phyloP scores from a whole-genome alignment of 495 filamentous ascomycete genomes.

The Lasiosphaeria miniovina region DNA sequence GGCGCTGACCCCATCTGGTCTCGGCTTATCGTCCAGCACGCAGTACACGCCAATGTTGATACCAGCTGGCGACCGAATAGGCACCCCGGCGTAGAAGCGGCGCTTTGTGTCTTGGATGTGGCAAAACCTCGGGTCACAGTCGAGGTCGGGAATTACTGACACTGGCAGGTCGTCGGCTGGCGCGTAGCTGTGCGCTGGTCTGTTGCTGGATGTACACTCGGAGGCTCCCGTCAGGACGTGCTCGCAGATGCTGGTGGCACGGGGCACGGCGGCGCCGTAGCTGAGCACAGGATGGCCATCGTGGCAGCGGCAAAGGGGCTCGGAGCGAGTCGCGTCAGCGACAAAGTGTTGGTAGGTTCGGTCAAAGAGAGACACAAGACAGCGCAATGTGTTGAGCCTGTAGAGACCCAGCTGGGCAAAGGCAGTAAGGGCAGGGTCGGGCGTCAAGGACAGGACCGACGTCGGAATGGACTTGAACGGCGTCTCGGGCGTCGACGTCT shows the following conservation, averaged over 20 bases:
- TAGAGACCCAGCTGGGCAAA: constrained; percentile 61
- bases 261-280: constrained; percentile 43
- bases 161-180: constrained; percentile 35
- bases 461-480: constrained; percentile 15
- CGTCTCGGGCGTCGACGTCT: not conserved
- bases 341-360: constrained; percentile 57
- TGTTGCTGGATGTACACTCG: constrained; percentile 18
- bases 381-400: constrained; percentile 51
- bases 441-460: constrained; percentile 29
- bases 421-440: constrained; percentile 60
- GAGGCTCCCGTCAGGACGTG: constrained; percentile 33
- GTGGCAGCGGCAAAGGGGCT: constrained; percentile 43
- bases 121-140: constrained; percentile 46
- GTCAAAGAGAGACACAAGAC: constrained; percentile 60
- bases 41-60: constrained; percentile 72
- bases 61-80: constrained; percentile 62
- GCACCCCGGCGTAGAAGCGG: constrained; percentile 65
- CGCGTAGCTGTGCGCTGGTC: constrained; percentile 14
- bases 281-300: constrained; percentile 28
- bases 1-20: constrained; percentile 36
- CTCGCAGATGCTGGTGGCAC: constrained; percentile 47
- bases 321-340: constrained; percentile 57
- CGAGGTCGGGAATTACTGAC: constrained; percentile 50
- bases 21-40: constrained; percentile 57
- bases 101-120: constrained; percentile 39